Base-by-base conservation (phyloP, 2,329 filamentous ascomycete species). In the Bretziella fagacearum region DNA sequence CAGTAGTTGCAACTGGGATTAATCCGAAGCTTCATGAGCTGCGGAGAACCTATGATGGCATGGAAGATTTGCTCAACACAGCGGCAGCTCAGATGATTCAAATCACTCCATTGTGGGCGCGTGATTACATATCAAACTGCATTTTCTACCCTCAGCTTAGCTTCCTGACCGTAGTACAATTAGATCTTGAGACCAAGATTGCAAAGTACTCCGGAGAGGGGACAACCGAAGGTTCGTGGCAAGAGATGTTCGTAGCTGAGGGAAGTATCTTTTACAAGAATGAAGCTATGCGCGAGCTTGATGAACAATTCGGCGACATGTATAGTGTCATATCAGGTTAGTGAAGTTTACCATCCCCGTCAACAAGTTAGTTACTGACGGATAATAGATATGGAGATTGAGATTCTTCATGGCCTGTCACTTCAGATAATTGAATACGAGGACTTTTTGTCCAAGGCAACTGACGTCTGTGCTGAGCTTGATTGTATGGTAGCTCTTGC, bases 131-230 rank as follows among this genome's bases (percentile, higher is more conserved):
- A 11, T 66, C 70, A 27, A 87, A 87, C 47, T 93, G 93, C 52
- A 81, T 91, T 15, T 94, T 91, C 59, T 81, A 93, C 52, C 89
- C 87, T 0, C 86, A 94, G 56, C 74, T 95, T 30, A 91, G 91
- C 0, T 98, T 95, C 57, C 71, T 95, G 30, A 82, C 86, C 2
- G 77, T 81, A 0, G 77, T 93, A 13, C 71, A 71, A 2, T 60
- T 79, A 3, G 73, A 85, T 54, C 49, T 52, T 7, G 55, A 60
- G 37, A 51, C 56, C 11, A 59, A 66, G 1, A 76, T 71, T 1
- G 74, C 75, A 0, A 63, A 68, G 40, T 71, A 74, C 0, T 64
- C 73, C 8, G 87, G 80, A 53, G 69, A 76, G 54, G 83, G 69
- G 0, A 58, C 65, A 3, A 57, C 64, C 1, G 65, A 69, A 13